These are phyloP conservation scores for Suhomyces bokatorum DNA, from an alignment of 1,139 yeast species.

Conservation along the genomic window DNA sequence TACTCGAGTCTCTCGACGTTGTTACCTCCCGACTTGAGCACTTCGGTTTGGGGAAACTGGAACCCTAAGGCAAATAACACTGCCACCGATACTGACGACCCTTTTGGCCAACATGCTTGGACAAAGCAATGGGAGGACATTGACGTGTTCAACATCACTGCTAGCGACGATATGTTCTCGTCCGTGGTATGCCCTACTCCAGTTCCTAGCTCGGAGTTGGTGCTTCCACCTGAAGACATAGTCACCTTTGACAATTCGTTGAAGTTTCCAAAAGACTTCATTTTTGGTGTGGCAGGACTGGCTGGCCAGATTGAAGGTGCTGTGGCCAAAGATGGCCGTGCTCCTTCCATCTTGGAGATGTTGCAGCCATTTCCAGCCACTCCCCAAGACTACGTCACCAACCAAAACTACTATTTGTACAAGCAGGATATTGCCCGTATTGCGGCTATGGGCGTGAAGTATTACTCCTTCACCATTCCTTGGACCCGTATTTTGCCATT, in stretches of 20 bases:
- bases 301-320: slow-evolving; percentile 41
- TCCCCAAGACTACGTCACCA: slow-evolving; percentile 27
- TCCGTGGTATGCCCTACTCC: slow-evolving; percentile 25
- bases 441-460: slow-evolving; percentile 34
- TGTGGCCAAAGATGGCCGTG: slow-evolving; percentile 32
- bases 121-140: slow-evolving; percentile 21
- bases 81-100: slow-evolving; percentile 22
- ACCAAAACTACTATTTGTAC: slow-evolving; percentile 34
- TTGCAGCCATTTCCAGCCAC: slow-evolving; percentile 9
- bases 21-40: slow-evolving; percentile 5
- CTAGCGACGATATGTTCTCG: slow-evolving; percentile 17
- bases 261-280: slow-evolving; percentile 22
- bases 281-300: slow-evolving; percentile 29
- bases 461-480: slow-evolving; percentile 34
- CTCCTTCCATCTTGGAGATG: slow-evolving; percentile 33
- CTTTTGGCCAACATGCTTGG: slow-evolving; percentile 27
- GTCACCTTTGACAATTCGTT: slow-evolving; percentile 18
- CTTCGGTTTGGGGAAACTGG: slow-evolving; percentile 16
- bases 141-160: slow-evolving; percentile 18
- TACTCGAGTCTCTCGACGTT: slow-evolving; percentile 4
- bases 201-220: slow-evolving; percentile 21
- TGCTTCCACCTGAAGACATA: slow-evolving; percentile 23
- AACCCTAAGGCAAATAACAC: slow-evolving; percentile 17
- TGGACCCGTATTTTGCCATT: slow-evolving; percentile 38
- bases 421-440: slow-evolving; percentile 34